phyloP scores from a whole-genome alignment of 2,329 filamentous ascomycete genomes.

The Neopestalotiopsis sp. region DNA sequence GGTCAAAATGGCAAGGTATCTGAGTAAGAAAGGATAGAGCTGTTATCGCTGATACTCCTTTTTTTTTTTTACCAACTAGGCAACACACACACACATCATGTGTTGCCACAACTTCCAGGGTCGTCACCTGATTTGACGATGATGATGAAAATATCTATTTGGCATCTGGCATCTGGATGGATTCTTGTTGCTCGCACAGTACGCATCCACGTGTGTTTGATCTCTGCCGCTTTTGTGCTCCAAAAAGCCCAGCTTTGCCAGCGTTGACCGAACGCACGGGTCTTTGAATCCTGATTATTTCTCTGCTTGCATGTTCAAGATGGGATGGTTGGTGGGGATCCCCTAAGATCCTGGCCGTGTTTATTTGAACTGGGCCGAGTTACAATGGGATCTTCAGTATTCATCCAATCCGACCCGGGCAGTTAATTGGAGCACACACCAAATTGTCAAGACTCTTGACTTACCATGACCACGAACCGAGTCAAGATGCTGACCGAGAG shows the following conservation, averaged over 20 bases:
- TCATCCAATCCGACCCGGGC: slow-evolving; percentile 1
- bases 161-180: too few relatives aligned
- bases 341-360: slow-evolving; percentile 3
- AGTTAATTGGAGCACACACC: slow-evolving; percentile 1
- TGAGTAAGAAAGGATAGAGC: too few relatives aligned
- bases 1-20: too few relatives aligned
- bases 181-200: background rate
- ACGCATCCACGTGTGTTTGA: background rate
- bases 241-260: background rate
- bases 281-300: background rate
- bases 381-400: background rate
- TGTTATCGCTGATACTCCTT: too few relatives aligned
- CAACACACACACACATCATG: too few relatives aligned
- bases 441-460: background rate
- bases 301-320: background rate
- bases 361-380: slow-evolving; percentile 2
- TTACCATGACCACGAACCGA: background rate
- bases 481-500: slow-evolving; percentile 2
- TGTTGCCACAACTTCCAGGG: too few relatives aligned
- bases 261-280: background rate
- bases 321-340: background rate
- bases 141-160: too few relatives aligned
- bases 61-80: too few relatives aligned
- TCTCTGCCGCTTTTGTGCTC: background rate
- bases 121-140: too few relatives aligned